Percentiles rank a stretch among this genome's conserved stretches.
Evolutionary conservation across 495 filamentous ascomycete genomes (phyloP).

Genomic region (Penicillium taxi): DNA sequence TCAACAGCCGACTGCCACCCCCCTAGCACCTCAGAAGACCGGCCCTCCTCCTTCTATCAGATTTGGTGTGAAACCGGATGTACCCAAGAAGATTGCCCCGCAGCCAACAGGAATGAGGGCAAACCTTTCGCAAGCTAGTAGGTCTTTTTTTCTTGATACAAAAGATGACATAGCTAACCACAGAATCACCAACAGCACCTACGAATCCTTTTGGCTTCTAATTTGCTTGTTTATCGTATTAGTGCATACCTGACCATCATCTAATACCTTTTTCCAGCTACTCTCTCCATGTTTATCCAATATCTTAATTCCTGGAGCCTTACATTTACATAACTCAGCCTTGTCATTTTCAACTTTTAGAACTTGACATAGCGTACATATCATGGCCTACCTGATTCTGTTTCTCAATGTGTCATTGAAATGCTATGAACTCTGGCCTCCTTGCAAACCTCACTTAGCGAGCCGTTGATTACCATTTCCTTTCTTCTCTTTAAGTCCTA

Average conservation of each 20-base stretch:
- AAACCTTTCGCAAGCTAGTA: slow-evolving; percentile 90
- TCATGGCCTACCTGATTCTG: slow-evolving; percentile 6
- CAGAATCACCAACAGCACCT: slow-evolving; percentile 52
- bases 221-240: slow-evolving; percentile 6
- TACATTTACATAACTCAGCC: slow-evolving; percentile 12
- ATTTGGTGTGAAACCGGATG: slow-evolving; percentile 68
- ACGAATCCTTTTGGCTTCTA: slow-evolving; percentile 92
- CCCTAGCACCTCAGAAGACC: slow-evolving; percentile 79
- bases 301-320: neutral
- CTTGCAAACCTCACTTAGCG: slow-evolving; percentile 15
- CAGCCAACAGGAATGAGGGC: slow-evolving; percentile 87
- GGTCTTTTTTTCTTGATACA: slow-evolving; percentile 28
- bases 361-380: slow-evolving; percentile 21
- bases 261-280: slow-evolving; percentile 6
- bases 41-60: slow-evolving; percentile 85
- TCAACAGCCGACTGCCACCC: slow-evolving; percentile 45
- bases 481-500: slow-evolving; percentile 1
- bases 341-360: slow-evolving; percentile 12
- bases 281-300: slow-evolving; percentile 9
- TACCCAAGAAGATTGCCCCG: slow-evolving; percentile 66
- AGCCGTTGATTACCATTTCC: slow-evolving; percentile 6
- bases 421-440: slow-evolving; percentile 9
- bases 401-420: slow-evolving; percentile 9
- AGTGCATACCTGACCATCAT: slow-evolving; percentile 15
- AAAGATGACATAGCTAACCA: slow-evolving; percentile 13